phyloP scores from a whole-genome alignment of 257 asterid genomes.

The Ocimum tenuiflorum region DNA sequence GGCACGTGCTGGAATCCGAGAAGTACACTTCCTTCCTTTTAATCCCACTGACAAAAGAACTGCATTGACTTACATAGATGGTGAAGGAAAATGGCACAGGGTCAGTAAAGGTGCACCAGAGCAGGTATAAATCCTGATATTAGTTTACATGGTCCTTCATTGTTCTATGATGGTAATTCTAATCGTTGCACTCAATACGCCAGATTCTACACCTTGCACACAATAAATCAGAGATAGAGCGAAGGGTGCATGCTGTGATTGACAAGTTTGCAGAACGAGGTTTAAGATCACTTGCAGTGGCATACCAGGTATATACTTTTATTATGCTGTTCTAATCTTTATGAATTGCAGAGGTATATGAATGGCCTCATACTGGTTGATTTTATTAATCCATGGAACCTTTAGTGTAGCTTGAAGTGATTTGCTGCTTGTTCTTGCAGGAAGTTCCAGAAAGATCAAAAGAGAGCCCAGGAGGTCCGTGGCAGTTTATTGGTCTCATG shows the following conservation, averaged over 20 bases:
- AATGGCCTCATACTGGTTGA: neutral
- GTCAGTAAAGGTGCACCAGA: constrained; percentile 99
- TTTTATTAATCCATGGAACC: neutral
- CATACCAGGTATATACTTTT: constrained; percentile 60
- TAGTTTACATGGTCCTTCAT: neutral
- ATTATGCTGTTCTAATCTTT: neutral
- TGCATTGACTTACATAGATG: constrained; percentile 80
- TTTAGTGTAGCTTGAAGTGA: constrained; percentile 10
- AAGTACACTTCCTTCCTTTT: constrained; percentile 91
- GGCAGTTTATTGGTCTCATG: constrained; percentile 88
- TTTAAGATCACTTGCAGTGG: constrained; percentile 80
- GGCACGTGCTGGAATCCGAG: constrained; percentile 97
- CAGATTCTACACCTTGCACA: constrained; percentile 79
- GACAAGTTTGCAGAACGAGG: constrained; percentile 95
- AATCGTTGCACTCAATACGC: neutral
- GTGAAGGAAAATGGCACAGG: constrained; percentile 86
- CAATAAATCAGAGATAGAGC: constrained; percentile 73
- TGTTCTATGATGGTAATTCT: constrained; percentile 4
- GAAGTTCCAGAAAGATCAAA: constrained; percentile 81
- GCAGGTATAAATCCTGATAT: constrained; percentile 48
- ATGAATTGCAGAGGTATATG: neutral
- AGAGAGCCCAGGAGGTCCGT: constrained; percentile 84
- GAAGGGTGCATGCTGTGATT: constrained; percentile 67
- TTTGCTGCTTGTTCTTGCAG: constrained; percentile 31
- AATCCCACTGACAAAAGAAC: constrained; percentile 95